A percentile compares a stretch with the other conserved stretches of the same genome.
Evolutionary conservation across 2,329 filamentous ascomycete species (phyloP).

Genomic region (Hypocreales sp.): DNA sequence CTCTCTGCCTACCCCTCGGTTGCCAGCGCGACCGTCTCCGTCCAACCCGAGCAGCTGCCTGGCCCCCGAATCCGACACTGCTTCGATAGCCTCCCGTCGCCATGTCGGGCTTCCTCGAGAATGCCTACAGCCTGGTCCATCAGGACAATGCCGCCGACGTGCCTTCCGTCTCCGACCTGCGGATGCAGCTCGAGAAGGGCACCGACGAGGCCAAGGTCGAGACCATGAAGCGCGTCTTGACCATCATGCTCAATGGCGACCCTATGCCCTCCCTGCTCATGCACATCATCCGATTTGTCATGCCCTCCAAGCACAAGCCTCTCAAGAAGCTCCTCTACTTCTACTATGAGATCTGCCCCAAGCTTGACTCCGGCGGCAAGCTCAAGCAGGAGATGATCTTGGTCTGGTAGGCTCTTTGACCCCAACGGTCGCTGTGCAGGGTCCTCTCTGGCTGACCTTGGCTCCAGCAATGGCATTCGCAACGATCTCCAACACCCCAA

Average conservation of each 20-base stretch:
- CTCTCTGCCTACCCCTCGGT: no score
- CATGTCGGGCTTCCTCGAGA: slow-evolving; percentile 93
- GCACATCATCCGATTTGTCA: slow-evolving; percentile 99
- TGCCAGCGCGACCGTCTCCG: no score
- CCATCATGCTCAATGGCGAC: slow-evolving; percentile 95
- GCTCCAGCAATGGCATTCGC: slow-evolving; percentile 77
- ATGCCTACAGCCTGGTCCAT: slow-evolving; percentile 91
- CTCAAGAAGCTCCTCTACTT: slow-evolving; percentile 98
- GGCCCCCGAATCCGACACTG: not conserved
- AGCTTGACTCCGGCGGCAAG: slow-evolving; percentile 83
- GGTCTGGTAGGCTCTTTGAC: slow-evolving; percentile 54
- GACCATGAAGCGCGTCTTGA: slow-evolving; percentile 91
- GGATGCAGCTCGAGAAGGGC: slow-evolving; percentile 85
- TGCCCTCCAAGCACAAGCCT: slow-evolving; percentile 93
- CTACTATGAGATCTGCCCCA: slow-evolving; percentile 98
- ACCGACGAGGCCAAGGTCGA: slow-evolving; percentile 86
- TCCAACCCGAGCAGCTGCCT: no score
- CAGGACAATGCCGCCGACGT: slow-evolving; percentile 94
- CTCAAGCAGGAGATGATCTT: slow-evolving; percentile 99
- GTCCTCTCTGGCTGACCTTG: not conserved
- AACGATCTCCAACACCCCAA: slow-evolving; percentile 96
- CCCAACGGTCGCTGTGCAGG: not conserved
- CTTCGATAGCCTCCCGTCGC: slow-evolving; percentile 22
- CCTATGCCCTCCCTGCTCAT: slow-evolving; percentile 90
- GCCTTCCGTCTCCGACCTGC: slow-evolving; percentile 78